Conservation (phyloP, 306 rosid genomes). For the Quercus alba region DNA sequence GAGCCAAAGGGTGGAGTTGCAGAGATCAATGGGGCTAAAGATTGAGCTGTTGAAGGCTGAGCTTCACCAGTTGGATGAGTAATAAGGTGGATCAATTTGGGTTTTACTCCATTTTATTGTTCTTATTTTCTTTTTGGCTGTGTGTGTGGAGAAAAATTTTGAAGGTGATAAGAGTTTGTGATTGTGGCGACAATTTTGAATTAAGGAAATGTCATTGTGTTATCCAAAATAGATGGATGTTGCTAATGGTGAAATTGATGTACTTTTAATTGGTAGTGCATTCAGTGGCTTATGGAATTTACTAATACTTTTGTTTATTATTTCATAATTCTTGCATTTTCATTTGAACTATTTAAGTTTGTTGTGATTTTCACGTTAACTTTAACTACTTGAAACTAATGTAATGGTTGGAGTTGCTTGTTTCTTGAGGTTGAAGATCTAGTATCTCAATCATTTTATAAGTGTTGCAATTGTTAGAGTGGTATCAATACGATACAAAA, state of each 20-base stretch:
- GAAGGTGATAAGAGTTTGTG: background rate
- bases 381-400: background rate
- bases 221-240: background rate
- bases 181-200: constrained; percentile 18
- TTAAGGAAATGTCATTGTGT: constrained; percentile 7
- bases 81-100: constrained; percentile 38
- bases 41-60: constrained; percentile 92
- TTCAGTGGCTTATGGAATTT: background rate
- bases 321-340: background rate
- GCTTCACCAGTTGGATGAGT: constrained; percentile 75
- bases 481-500: background rate
- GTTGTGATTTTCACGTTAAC: background rate
- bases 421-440: background rate
- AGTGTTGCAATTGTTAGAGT: background rate
- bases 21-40: constrained; percentile 87
- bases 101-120: background rate
- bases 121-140: background rate
- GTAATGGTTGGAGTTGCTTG: background rate
- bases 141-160: constrained; percentile 8
- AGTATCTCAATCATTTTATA: background rate
- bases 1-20: constrained; percentile 54
- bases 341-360: background rate
- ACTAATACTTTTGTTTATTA: background rate
- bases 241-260: background rate
- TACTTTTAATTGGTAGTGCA: background rate